Evolutionary conservation across 805 yeast genomes (phyloP).

Genomic region (Suhomyces sp.): DNA sequence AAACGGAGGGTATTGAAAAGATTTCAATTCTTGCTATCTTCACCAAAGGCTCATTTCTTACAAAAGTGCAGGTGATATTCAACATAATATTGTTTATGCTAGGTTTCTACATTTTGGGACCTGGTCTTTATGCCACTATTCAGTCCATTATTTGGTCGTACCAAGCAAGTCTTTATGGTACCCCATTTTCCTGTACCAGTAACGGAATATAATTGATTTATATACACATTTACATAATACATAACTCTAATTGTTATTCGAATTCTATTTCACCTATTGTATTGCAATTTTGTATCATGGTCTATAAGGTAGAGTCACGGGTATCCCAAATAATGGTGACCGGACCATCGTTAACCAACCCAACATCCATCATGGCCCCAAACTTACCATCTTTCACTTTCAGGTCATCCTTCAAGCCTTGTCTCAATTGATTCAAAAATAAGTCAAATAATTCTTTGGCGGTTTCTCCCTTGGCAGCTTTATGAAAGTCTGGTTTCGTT

Average conservation of each 20-base stretch:
- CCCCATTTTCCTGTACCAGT: slow-evolving; percentile 49
- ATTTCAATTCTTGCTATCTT: slow-evolving; percentile 25
- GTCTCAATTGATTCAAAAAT: slow-evolving; percentile 48
- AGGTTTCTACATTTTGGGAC: slow-evolving; percentile 57
- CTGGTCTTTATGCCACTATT: slow-evolving; percentile 55
- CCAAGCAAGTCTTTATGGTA: slow-evolving; percentile 47
- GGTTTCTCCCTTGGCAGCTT: slow-evolving; percentile 75
- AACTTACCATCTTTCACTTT: slow-evolving; percentile 84
- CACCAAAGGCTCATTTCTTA: slow-evolving; percentile 21
- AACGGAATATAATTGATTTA: slow-evolving; percentile 21
- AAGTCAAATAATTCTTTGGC: slow-evolving; percentile 52
- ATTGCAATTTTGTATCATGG: not conserved
- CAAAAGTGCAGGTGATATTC: slow-evolving; percentile 35
- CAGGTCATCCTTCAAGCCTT: slow-evolving; percentile 51
- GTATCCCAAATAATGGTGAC: slow-evolving; percentile 84
- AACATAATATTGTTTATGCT: slow-evolving; percentile 39
- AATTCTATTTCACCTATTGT: not conserved
- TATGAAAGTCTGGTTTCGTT: slow-evolving; percentile 91
- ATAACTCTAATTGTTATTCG: not conserved
- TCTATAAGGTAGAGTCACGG: slow-evolving; percentile 26
- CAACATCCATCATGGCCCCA: slow-evolving; percentile 98
- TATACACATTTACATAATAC: not conserved
- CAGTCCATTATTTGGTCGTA: slow-evolving; percentile 54
- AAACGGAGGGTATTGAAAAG: slow-evolving; percentile 17
- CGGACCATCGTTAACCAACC: slow-evolving; percentile 87